A percentile compares a stretch with the other conserved stretches of the same genome.
Conservation (phyloP, 768 basidiomycete genomes). For the Trametes coccinea region DNA sequence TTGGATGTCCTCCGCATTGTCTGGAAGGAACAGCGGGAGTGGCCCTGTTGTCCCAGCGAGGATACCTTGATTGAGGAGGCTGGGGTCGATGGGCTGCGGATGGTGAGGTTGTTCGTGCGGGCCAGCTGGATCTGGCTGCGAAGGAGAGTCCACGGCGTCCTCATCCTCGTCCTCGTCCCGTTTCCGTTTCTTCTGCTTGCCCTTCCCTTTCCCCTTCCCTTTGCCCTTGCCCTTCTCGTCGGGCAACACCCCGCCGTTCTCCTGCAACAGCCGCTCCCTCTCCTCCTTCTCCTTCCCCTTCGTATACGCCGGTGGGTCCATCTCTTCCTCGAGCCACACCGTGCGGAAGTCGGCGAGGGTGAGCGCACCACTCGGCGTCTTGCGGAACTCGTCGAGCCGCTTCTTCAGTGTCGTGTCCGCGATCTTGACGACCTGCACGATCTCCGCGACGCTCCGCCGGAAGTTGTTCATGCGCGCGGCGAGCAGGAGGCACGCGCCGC, state of each 20-base stretch:
- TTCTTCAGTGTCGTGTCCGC: constrained; percentile 95
- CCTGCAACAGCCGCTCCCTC: constrained; percentile 47
- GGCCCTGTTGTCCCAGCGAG: constrained; percentile 52
- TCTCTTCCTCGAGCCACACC: constrained; percentile 82
- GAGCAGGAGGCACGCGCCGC: constrained; percentile 91
- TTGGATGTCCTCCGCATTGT: constrained; percentile 40
- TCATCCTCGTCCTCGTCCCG: constrained; percentile 42
- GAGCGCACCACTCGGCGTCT: constrained; percentile 80
- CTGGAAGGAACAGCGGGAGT: constrained; percentile 36
- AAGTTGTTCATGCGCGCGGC: constrained; percentile 99
- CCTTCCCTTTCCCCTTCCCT: constrained; percentile 37
- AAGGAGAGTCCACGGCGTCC: constrained; percentile 1
- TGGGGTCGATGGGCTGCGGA: constrained; percentile 49
- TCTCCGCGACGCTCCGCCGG: constrained; percentile 87
- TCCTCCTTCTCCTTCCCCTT: constrained; percentile 70
- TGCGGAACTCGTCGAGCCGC: constrained; percentile 91
- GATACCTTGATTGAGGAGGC: constrained; percentile 67
- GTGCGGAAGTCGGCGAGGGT: constrained; percentile 88
- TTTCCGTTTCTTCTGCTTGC: constrained; percentile 21
- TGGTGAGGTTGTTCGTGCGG: constrained; percentile 8
- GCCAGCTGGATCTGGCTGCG: background rate
- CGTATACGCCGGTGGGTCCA: constrained; percentile 88
- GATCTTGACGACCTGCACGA: constrained; percentile 98
- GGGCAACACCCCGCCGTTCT: constrained; percentile 30
- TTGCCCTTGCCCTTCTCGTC: constrained; percentile 31